These are phyloP conservation scores for Millerago galiae DNA, from an alignment of 805 yeast species.

Conservation along the genomic window DNA sequence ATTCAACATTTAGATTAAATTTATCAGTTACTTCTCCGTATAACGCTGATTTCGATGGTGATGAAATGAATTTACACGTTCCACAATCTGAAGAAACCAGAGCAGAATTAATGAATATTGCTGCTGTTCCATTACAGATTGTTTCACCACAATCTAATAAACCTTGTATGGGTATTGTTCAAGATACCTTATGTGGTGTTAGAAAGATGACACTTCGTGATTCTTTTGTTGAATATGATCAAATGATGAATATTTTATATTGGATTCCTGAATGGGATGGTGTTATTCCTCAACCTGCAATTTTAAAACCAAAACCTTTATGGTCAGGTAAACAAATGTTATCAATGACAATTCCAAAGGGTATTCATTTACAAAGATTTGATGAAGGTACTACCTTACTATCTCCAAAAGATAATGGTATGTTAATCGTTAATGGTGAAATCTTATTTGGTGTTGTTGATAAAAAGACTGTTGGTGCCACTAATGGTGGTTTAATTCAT, in stretches of 20 bases:
- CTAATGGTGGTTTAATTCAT: constrained; percentile 96
- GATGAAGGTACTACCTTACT: constrained; percentile 82
- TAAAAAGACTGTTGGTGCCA: constrained; percentile 96
- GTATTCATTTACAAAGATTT: constrained; percentile 89
- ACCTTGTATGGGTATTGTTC: constrained; percentile 99
- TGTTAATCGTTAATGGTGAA: constrained; percentile 93
- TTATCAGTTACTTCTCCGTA: constrained; percentile 98
- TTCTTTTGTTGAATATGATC: constrained; percentile 80
- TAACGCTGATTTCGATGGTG: constrained; percentile 99
- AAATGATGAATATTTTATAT: constrained; percentile 91
- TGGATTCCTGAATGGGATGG: constrained; percentile 99
- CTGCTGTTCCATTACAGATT: constrained; percentile 97
- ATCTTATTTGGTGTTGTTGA: constrained; percentile 97
- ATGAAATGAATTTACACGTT: constrained; percentile 94
- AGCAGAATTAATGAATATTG: constrained; percentile 89
- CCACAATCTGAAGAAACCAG: constrained; percentile 96
- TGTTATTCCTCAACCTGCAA: constrained; percentile 91
- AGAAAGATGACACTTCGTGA: constrained; percentile 94
- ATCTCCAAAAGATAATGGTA: constrained; percentile 91
- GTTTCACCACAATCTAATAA: constrained; percentile 98
- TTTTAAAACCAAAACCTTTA: constrained; percentile 87
- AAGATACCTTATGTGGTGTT: constrained; percentile 95
- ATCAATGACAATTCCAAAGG: constrained; percentile 90
- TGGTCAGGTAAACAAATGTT: constrained; percentile 97
- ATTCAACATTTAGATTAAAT: constrained; percentile 93